phyloP scores from a whole-genome alignment of 305 asterid genomes.

The Solanum hybrid region DNA sequence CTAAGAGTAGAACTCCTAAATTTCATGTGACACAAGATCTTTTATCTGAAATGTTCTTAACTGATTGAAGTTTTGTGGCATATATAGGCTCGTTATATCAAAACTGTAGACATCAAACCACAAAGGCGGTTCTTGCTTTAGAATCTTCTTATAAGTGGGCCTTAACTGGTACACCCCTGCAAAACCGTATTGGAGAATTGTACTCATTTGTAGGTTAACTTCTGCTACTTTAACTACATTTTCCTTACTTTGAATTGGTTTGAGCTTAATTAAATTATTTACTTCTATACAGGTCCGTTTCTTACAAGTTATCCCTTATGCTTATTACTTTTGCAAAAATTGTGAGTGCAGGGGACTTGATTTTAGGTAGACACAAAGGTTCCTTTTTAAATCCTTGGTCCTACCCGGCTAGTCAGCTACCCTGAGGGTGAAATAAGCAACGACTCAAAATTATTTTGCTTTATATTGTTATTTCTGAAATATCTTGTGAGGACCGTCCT shows the following conservation, averaged over 20 bases:
- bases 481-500: not conserved
- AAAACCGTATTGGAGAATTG: conserved; percentile 86
- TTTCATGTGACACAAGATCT: too few relatives aligned
- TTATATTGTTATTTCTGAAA: not conserved
- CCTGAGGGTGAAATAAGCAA: not conserved
- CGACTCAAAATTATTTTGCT: not conserved
- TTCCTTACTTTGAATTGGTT: not conserved
- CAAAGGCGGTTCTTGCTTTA: not conserved
- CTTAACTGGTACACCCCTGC: conserved; percentile 38
- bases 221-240: not conserved
- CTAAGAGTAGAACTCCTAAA: too few relatives aligned
- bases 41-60: too few relatives aligned
- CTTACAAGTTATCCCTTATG: conserved; percentile 63
- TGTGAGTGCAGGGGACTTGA: conserved; percentile 79
- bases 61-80: too few relatives aligned
- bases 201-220: conserved; percentile 66
- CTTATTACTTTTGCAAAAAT: conserved; percentile 78
- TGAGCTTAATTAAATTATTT: not conserved
- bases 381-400: not conserved
- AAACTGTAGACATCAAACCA: not conserved
- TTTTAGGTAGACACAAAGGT: conserved; percentile 48
- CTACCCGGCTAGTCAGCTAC: not conserved
- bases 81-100: too few relatives aligned
- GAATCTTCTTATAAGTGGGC: not conserved
- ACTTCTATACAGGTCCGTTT: conserved; percentile 59